These are phyloP conservation scores for Pseudogymnoascus sp. DNA, from an alignment of 2,329 filamentous ascomycete species.

Conservation along the genomic window DNA sequence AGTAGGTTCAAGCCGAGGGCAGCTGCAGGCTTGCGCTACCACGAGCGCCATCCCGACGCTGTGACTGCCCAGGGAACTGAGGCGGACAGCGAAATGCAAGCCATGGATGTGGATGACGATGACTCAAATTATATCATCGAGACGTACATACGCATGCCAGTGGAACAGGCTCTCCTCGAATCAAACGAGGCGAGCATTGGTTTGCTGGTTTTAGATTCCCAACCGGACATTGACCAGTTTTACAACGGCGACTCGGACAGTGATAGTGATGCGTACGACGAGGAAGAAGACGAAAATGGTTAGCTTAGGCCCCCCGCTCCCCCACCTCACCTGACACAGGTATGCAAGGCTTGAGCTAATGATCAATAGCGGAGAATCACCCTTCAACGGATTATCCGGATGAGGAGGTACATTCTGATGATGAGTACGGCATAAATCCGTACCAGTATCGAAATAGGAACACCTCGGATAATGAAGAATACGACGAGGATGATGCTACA, in stretches of 20 bases:
- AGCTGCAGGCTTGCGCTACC: constrained; percentile 42
- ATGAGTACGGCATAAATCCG: constrained; percentile 49
- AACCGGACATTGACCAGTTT: constrained; percentile 43
- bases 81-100: constrained; percentile 24
- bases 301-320: constrained; percentile 17
- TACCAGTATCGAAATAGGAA: constrained; percentile 43
- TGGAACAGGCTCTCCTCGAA: constrained; percentile 38
- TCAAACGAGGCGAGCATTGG: constrained; percentile 41
- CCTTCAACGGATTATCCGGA: constrained; percentile 75
- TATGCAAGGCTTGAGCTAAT: constrained; percentile 14
- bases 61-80: constrained; percentile 20
- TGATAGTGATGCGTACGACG: constrained; percentile 46
- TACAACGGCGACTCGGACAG: constrained; percentile 49
- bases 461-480: constrained; percentile 26
- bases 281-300: constrained; percentile 61
- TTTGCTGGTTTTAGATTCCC: constrained; percentile 25
- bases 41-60: constrained; percentile 44
- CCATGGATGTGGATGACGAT: constrained; percentile 34
- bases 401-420: constrained; percentile 66
- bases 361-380: constrained; percentile 58
- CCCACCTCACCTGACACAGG: neutral
- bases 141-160: constrained; percentile 54
- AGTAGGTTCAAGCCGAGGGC: constrained; percentile 48
- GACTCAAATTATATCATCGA: constrained; percentile 55
- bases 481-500: constrained; percentile 15